Evolutionary conservation across 202 grass and related monocot genomes (phyloP).

Genomic region (Schoenoplectus tabernaemontani): DNA sequence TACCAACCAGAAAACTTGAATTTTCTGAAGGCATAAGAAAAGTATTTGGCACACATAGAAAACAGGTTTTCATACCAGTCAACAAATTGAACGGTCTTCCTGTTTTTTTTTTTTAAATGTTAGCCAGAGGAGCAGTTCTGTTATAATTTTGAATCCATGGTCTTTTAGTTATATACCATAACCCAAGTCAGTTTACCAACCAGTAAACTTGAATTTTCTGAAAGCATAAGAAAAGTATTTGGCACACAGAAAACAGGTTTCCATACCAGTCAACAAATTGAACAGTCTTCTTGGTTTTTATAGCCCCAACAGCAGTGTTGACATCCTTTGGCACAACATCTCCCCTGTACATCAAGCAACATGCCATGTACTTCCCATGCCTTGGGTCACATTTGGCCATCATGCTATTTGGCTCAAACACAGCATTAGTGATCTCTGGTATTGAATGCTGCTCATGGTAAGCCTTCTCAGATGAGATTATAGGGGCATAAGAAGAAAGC

Average conservation of each 20-base stretch:
- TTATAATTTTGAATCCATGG: background rate
- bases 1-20: background rate
- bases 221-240: background rate
- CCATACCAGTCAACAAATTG: conserved; percentile 77
- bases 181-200: background rate
- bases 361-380: conserved; percentile 85
- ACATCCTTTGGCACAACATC: conserved; percentile 83
- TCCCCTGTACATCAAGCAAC: conserved; percentile 77
- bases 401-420: conserved; percentile 61
- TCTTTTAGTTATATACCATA: background rate
- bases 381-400: conserved; percentile 77
- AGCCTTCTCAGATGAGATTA: conserved; percentile 72
- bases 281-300: conserved; percentile 57
- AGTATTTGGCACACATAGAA: background rate
- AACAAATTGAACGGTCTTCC: conserved; percentile 68
- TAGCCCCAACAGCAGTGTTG: conserved; percentile 51
- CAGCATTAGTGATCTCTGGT: conserved; percentile 73
- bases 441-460: conserved; percentile 76
- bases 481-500: conserved; percentile 76
- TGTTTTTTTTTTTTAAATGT: too few relatives aligned
- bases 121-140: background rate
- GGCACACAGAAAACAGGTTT: background rate
- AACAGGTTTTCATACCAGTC: conserved; percentile 43
- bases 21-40: background rate
- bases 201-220: background rate